Percentiles rank a stretch among this genome's conserved stretches.
phyloP scores from a whole-genome alignment of 768 basidiomycete genomes.

The Macrolepiota fuliginosa region DNA sequence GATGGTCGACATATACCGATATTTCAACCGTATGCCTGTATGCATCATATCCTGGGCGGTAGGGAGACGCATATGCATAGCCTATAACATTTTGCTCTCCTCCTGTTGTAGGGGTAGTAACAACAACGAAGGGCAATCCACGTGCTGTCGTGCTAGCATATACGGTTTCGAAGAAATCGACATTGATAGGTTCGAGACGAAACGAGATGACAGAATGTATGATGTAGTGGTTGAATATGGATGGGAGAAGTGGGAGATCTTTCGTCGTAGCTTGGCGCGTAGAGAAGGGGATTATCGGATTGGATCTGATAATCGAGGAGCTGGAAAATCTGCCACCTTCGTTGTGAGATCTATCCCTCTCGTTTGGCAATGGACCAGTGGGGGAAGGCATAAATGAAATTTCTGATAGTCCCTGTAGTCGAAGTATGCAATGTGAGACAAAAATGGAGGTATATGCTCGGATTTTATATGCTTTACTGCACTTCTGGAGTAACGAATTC shows the following conservation, averaged over 20 bases:
- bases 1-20: slow-evolving; percentile 19
- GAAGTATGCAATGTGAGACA: too few species aligned
- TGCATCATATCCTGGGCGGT: slow-evolving; percentile 17
- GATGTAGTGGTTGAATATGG: slow-evolving; percentile 22
- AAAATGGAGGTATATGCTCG: too few species aligned
- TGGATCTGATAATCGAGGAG: neutral
- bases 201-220: slow-evolving; percentile 18
- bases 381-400: too few species aligned
- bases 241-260: slow-evolving; percentile 18
- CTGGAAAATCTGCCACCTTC: neutral
- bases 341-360: neutral
- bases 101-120: neutral
- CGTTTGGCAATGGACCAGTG: too few species aligned
- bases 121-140: neutral
- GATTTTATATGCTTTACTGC: too few species aligned
- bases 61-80: slow-evolving; percentile 18
- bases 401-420: too few species aligned
- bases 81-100: slow-evolving; percentile 13
- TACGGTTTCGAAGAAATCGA: slow-evolving; percentile 5
- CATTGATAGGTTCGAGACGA: slow-evolving; percentile 15
- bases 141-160: neutral
- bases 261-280: slow-evolving; percentile 12
- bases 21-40: slow-evolving; percentile 23
- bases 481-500: too few species aligned
- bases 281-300: neutral